Conservation (phyloP, 305 asterid genomes). For the Fraxinus greggii region DNA sequence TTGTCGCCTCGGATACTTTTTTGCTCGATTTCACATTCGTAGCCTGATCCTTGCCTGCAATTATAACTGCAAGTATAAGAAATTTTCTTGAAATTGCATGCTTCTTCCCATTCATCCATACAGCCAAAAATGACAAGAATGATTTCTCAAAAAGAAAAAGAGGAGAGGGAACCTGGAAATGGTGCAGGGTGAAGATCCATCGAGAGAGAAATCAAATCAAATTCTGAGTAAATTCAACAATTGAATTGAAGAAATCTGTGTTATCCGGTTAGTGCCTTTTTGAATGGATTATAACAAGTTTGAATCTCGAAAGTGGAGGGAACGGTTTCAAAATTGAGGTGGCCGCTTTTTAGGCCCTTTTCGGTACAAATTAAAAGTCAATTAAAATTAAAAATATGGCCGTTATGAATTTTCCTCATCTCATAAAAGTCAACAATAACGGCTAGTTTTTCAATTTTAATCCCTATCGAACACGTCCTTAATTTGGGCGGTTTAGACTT, state of each 20-base stretch:
- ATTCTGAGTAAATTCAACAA: not conserved
- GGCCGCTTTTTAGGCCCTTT: no score
- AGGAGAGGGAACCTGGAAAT: constrained; percentile 48
- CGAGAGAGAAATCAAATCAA: not conserved
- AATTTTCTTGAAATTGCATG: not conserved
- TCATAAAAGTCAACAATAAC: no score
- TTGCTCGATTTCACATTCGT: constrained; percentile 34
- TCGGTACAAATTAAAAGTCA: no score
- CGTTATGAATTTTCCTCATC: no score
- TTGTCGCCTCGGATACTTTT: constrained; percentile 39
- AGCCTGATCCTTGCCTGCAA: constrained; percentile 49
- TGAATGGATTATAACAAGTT: not conserved
- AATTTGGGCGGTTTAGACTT: not conserved
- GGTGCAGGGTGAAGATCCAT: constrained; percentile 64
- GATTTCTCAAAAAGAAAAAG: not conserved
- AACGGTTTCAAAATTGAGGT: constrained; percentile 25
- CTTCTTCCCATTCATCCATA: not conserved
- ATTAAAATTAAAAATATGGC: no score
- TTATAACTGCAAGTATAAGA: not conserved
- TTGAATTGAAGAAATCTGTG: not conserved
- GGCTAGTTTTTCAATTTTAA: no score
- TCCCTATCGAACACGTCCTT: no score
- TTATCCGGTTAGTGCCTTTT: not conserved
- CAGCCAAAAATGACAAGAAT: not conserved
- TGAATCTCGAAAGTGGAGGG: constrained; percentile 36